Base-by-base conservation (phyloP, 805 yeast genomes). In the Wickerhamiella cacticola region DNA sequence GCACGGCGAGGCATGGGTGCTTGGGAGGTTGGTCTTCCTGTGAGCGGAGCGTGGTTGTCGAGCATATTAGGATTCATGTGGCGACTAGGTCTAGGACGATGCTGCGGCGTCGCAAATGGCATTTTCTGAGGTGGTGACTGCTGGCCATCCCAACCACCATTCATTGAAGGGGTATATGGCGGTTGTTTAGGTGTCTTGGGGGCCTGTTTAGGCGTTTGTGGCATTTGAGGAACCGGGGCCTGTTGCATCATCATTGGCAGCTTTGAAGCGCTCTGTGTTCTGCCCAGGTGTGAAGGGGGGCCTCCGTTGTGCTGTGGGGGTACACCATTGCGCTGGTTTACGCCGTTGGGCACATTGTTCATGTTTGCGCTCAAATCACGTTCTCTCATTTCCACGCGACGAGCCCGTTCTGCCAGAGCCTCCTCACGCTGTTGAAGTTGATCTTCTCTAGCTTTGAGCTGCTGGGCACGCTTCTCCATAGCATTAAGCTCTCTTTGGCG, bases 361-460 rank as follows among this genome's bases (percentile, higher is more conserved):
- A n/a, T n/a, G n/a, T 31, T 19, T 4, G 36, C 4, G 19, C 36
- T 26, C 9, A 43, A n/a, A 12, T 43, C 46, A 15, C 40, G 46
- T 28, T 43, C 46, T 7, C 46, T 24, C 33, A 13, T 2, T 24
- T 43, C 46, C 22, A 43, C 23, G 16, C 46, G 46, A 9, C 46
- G 40, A 5, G 31, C 22, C 19, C 44, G 46, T n/a, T 48, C 44
- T 2, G 19, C n/a, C 18, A 40, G 23, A 3, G 38, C 26, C 28
- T 46, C 51, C 34, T 55, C 57, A 25, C 55, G 52, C 13, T 33
- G 49, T 1, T 23, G 34, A 7, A 46, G 22, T 22, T 42, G 40
- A 18, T 51, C 53, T 45, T 52, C 55, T 18, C 22, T 16, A 10
- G 46, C 51, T 29, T 45, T 34, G 23, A 50, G 24, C 42, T 48